A percentile compares a stretch with the other conserved stretches of the same genome.
These are phyloP conservation scores for Backusella psychrophila DNA, from an alignment of 192 early-diverging fungal species.

Conservation along the genomic window DNA sequence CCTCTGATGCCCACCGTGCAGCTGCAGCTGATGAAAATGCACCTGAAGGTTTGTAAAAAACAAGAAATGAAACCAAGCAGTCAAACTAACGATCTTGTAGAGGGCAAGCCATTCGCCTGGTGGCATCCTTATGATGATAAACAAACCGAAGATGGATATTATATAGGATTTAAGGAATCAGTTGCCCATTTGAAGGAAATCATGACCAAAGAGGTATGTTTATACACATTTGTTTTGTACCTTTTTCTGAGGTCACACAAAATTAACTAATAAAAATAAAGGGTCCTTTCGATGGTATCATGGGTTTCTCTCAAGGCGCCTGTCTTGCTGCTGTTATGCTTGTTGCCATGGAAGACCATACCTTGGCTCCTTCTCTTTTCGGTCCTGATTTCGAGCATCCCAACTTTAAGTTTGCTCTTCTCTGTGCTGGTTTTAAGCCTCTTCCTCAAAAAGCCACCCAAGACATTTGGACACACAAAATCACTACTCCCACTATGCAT, in stretches of 20 bases:
- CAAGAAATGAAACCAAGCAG: background rate
- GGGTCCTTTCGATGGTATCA: constrained; percentile 56
- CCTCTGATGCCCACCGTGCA: constrained; percentile 41
- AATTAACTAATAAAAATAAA: background rate
- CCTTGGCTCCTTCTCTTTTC: constrained; percentile 11
- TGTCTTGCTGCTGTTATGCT: constrained; percentile 46
- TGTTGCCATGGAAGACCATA: constrained; percentile 36
- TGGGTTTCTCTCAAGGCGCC: constrained; percentile 57
- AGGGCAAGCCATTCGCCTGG: constrained; percentile 40
- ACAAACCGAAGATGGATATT: constrained; percentile 19
- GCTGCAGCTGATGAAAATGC: constrained; percentile 33
- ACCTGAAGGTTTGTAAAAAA: constrained; percentile 31
- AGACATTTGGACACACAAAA: background rate
- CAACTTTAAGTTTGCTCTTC: constrained; percentile 45
- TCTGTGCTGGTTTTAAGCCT: constrained; percentile 43
- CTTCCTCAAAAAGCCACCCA: background rate
- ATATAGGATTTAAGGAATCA: constrained; percentile 46
- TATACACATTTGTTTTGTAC: background rate
- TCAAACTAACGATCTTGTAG: constrained; percentile 2
- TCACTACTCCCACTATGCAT: constrained; percentile 37
- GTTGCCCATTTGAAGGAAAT: constrained; percentile 37
- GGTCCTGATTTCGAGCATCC: constrained; percentile 37
- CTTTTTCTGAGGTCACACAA: background rate
- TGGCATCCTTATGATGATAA: constrained; percentile 38
- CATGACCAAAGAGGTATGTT: constrained; percentile 40